phyloP scores from a whole-genome alignment of 2,329 filamentous ascomycete genomes.

The Akanthomyces lecanii region DNA sequence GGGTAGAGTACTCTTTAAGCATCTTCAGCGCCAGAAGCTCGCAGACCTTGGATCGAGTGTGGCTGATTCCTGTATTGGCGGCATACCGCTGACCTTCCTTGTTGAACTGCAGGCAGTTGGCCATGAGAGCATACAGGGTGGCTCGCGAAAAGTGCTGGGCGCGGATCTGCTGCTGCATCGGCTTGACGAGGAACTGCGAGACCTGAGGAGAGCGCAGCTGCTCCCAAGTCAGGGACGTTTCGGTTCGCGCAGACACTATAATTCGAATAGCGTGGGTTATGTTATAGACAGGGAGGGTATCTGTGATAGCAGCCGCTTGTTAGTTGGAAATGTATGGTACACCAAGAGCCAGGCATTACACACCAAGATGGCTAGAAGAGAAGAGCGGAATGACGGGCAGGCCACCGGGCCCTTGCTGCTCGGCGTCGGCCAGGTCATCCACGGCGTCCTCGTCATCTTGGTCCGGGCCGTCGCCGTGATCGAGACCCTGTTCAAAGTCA shows the following conservation, averaged over 20 bases:
- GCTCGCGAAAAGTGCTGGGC: constrained; percentile 79
- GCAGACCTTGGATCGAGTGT: constrained; percentile 81
- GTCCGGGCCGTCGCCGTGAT: constrained; percentile 46
- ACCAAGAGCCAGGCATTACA: constrained; percentile 17
- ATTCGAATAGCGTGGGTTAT: constrained; percentile 87
- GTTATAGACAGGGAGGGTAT: constrained; percentile 82
- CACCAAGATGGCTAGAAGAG: constrained; percentile 73
- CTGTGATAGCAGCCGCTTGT: constrained; percentile 41
- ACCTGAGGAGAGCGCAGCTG: constrained; percentile 93
- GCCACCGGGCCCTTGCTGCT: constrained; percentile 22
- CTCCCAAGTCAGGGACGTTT: constrained; percentile 91
- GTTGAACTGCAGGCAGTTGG: constrained; percentile 87
- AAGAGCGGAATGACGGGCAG: constrained; percentile 67
- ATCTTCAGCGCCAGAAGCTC: constrained; percentile 87
- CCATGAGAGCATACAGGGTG: constrained; percentile 84
- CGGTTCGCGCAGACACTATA: constrained; percentile 77
- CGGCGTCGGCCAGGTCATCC: constrained; percentile 36
- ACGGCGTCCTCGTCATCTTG: constrained; percentile 42
- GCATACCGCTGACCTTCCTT: constrained; percentile 82
- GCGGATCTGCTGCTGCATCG: constrained; percentile 86
- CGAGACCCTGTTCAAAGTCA: constrained; percentile 35
- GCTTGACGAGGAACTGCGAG: constrained; percentile 92
- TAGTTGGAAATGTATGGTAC: constrained; percentile 19
- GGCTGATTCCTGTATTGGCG: constrained; percentile 77
- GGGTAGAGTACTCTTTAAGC: constrained; percentile 81